These are phyloP conservation scores for Areca catechu DNA, from an alignment of 176 grass and related monocot species.

Conservation along the genomic window DNA sequence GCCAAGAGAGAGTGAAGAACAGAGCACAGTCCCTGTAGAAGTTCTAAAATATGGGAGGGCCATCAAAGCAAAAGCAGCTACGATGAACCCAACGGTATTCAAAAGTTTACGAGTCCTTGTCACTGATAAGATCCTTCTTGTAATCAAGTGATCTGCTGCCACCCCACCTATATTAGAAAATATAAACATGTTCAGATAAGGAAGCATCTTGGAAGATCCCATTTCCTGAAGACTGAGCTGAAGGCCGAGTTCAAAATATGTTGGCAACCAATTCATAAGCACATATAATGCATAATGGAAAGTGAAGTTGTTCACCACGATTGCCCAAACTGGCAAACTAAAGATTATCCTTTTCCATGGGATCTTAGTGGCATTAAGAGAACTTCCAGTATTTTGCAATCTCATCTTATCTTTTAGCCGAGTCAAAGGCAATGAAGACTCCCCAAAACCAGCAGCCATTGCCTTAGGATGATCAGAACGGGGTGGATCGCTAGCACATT, in stretches of 20 bases:
- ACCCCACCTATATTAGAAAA: constrained; percentile 82
- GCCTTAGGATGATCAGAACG: constrained; percentile 45
- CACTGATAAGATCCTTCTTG: constrained; percentile 61
- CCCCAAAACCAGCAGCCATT: constrained; percentile 16
- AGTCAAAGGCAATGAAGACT: constrained; percentile 34
- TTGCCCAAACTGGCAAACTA: constrained; percentile 78
- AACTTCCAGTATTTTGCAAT: constrained; percentile 27
- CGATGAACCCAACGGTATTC: constrained; percentile 63
- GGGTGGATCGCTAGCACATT: constrained; percentile 55
- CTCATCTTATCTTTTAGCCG: constrained; percentile 47
- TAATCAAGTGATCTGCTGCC: constrained; percentile 74
- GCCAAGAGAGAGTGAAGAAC: constrained; percentile 59
- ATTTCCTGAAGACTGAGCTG: constrained; percentile 74
- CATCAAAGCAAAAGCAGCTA: constrained; percentile 68
- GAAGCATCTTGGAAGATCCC: constrained; percentile 82
- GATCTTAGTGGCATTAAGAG: constrained; percentile 34
- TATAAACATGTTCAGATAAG: constrained; percentile 85
- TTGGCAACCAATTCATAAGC: constrained; percentile 87
- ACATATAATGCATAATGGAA: constrained; percentile 90
- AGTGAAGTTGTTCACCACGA: constrained; percentile 81
- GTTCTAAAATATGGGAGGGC: constrained; percentile 55
- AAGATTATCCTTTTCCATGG: constrained; percentile 74
- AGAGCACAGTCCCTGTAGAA: constrained; percentile 40
- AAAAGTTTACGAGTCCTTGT: constrained; percentile 76
- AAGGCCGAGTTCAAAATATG: constrained; percentile 70